Evolutionary conservation across 177 flowering plant genomes (phyloP).

Genomic region (Tripterygium wilfordii): DNA sequence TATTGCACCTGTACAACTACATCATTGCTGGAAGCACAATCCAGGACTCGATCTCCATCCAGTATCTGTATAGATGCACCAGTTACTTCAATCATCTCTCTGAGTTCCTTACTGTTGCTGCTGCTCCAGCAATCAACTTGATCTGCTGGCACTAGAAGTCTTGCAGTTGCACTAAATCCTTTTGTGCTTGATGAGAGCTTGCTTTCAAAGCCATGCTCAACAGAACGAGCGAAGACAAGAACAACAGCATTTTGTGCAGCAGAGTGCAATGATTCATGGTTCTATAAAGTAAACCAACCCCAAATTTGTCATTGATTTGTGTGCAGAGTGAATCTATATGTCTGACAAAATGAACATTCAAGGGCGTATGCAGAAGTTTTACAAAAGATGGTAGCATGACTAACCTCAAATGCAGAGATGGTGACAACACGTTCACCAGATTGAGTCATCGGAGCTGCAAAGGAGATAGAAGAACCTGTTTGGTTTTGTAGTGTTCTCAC

Average conservation of each 20-base stretch:
- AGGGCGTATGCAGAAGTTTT: background rate
- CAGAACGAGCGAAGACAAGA: constrained; percentile 34
- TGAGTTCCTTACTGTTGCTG: constrained; percentile 10
- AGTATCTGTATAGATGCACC: constrained; percentile 25
- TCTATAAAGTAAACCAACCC: constrained; percentile 18
- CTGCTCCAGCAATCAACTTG: constrained; percentile 19
- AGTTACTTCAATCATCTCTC: constrained; percentile 22
- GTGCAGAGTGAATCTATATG: background rate
- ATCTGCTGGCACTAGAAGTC: constrained; percentile 27
- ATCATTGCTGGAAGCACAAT: constrained; percentile 21
- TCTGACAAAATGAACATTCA: too few species aligned
- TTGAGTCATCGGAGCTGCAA: constrained; percentile 18
- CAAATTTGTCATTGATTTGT: background rate
- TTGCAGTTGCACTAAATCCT: constrained; percentile 19
- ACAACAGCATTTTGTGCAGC: constrained; percentile 39
- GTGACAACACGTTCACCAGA: constrained; percentile 31
- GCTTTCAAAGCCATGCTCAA: constrained; percentile 24
- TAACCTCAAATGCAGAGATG: constrained; percentile 44
- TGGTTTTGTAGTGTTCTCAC: constrained; percentile 32
- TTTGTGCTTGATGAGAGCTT: constrained; percentile 5
- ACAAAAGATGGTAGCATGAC: constrained; percentile 5
- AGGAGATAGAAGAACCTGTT: constrained; percentile 37
- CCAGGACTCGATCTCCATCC: constrained; percentile 10
- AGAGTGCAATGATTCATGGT: constrained; percentile 24
- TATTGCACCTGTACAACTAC: constrained; percentile 28